Evolutionary conservation across 345 rosid species (phyloP).

Genomic region (Heritiera fomes): DNA sequence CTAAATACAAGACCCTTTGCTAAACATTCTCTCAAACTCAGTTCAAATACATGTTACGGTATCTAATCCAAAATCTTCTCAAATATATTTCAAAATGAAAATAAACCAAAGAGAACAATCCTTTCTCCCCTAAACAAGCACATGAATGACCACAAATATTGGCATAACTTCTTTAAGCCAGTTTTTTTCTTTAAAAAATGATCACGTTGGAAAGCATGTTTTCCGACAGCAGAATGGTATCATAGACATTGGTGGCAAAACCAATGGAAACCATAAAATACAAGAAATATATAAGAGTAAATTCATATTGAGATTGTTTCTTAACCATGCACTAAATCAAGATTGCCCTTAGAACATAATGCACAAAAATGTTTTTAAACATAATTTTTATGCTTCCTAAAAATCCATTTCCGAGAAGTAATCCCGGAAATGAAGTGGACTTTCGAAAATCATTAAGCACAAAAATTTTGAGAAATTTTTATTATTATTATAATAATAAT

Average conservation of each 20-base stretch:
- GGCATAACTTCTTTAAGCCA: background rate
- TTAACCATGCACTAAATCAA: no score
- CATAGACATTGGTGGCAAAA: background rate
- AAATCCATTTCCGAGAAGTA: no score
- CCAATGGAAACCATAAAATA: background rate
- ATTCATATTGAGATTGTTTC: background rate
- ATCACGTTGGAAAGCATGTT: background rate
- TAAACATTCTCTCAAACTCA: background rate
- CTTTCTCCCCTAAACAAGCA: background rate
- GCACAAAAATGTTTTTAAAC: no score
- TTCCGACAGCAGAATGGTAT: no score
- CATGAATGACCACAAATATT: slow-evolving; percentile 2
- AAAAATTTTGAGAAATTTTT: no score
- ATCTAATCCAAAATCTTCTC: slow-evolving; percentile 3
- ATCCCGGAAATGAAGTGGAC: no score
- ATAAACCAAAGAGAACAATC: background rate
- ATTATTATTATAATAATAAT: no score
- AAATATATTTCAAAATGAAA: background rate
- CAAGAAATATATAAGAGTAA: background rate
- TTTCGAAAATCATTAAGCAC: no score
- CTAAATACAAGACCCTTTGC: background rate
- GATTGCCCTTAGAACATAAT: no score
- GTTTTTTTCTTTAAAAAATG: no score
- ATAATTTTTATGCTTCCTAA: no score
- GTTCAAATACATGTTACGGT: background rate